These are phyloP conservation scores for Neurospora tetrasperma DNA, from an alignment of 495 filamentous ascomycete species.

Conservation along the genomic window DNA sequence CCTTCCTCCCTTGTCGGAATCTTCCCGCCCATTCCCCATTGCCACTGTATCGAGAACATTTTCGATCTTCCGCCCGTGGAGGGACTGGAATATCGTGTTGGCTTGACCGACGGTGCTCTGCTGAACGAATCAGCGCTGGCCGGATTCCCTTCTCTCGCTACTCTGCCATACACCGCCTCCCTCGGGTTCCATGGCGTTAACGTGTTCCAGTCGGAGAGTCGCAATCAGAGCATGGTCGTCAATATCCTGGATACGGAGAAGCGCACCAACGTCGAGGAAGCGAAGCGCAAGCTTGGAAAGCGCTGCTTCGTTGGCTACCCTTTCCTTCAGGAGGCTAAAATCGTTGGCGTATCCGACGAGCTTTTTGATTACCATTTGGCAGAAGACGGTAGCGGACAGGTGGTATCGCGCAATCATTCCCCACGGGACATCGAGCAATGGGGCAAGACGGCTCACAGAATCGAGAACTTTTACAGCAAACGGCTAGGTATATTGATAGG, in stretches of 20 bases:
- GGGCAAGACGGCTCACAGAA: conserved; percentile 70
- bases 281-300: conserved; percentile 70
- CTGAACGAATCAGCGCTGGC: conserved; percentile 73
- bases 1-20: conserved; percentile 79
- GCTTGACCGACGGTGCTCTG: conserved; percentile 78
- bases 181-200: conserved; percentile 86
- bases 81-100: conserved; percentile 75
- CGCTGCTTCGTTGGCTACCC: conserved; percentile 91
- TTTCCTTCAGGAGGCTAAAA: conserved; percentile 87
- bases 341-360: conserved; percentile 83
- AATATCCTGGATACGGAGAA: conserved; percentile 66
- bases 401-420: conserved; percentile 57
- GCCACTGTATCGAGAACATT: conserved; percentile 86
- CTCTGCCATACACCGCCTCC: conserved; percentile 64
- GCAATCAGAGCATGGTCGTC: conserved; percentile 93
- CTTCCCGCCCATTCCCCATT: conserved; percentile 81
- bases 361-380: conserved; percentile 75
- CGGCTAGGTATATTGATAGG: conserved; percentile 82
- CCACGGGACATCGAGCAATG: conserved; percentile 72
- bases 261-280: conserved; percentile 56
- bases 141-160: conserved; percentile 84
- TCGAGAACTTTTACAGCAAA: conserved; percentile 82
- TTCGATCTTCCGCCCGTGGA: conserved; percentile 92
- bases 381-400: conserved; percentile 47
- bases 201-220: conserved; percentile 95